Conservation (phyloP, 1,284 basidiomycete genomes). For the Tilletia setariae region DNA sequence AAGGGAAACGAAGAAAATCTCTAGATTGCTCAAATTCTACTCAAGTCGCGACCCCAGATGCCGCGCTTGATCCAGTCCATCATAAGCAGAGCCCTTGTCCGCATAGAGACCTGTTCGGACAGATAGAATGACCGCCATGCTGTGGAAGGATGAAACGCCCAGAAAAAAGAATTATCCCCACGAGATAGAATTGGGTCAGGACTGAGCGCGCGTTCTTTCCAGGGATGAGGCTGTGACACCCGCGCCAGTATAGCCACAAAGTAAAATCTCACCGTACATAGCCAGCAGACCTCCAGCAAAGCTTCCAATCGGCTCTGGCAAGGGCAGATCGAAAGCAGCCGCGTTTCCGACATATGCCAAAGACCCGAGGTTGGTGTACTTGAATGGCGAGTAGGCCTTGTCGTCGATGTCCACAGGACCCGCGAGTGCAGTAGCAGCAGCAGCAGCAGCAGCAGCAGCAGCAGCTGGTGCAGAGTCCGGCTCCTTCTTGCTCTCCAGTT, state of each 20-base stretch:
- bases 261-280: slow-evolving; percentile 52
- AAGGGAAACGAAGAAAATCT: background rate
- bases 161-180: background rate
- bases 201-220: no score
- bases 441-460: no score
- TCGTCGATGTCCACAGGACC: slow-evolving; percentile 47
- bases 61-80: slow-evolving; percentile 49
- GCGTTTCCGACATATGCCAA: slow-evolving; percentile 53
- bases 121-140: slow-evolving; percentile 27
- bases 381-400: slow-evolving; percentile 41
- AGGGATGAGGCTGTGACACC: no score
- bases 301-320: slow-evolving; percentile 42
- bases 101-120: slow-evolving; percentile 39
- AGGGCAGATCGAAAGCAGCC: slow-evolving; percentile 50
- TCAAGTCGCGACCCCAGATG: slow-evolving; percentile 44
- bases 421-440: no score
- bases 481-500: slow-evolving; percentile 9
- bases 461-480: background rate
- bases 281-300: slow-evolving; percentile 49
- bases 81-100: slow-evolving; percentile 47
- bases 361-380: slow-evolving; percentile 43
- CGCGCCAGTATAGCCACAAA: no score
- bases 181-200: no score
- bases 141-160: background rate
- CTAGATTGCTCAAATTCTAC: background rate